Evolutionary conservation across 805 yeast species (phyloP), one percentile per base, ranked within the genome.

Genomic region (Candida ipomoeae): DNA sequence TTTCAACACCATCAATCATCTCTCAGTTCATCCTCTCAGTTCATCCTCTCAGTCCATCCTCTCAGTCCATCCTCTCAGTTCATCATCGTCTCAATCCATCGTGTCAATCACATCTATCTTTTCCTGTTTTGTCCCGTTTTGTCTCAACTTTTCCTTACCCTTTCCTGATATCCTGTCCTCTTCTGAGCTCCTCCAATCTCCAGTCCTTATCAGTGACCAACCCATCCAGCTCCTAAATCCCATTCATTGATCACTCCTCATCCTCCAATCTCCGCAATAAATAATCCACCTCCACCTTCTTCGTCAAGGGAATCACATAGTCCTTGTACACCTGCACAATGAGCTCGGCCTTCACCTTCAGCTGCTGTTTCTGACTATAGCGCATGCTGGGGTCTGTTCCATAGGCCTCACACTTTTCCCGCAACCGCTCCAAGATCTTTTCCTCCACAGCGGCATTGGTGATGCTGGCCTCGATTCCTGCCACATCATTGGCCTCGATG

Each of bases 231-330:
- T 8, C 10, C 17, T 4, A 15, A 15, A 15, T 17, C 38, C 18
- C 38, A 6, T 34, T 34, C 17, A n/a, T 15, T 1, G 29, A 32
- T 17, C 20, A 14, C 8, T 14, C 20, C 26, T 42, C 50, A 15
- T 53, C 56, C 41, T 53, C 56, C 20, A 53, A 47, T 66, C 99
- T 78, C 64, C 94, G 79, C 63, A 94, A 70, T 49, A 94, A 73
- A 63, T 94, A 94, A 52, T 92, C 97, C 21, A 94, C 87, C 71
- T 94, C 99, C 20, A 94, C 98, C 66, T 87, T 86, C 68, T 92
- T 94, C 6, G 99, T 94, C 64, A 94, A 74, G 8, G 98, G 98
- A 59, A 94, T 94, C 39, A 94, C 87, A 71, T 83, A 85, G 42
- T 89, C 90, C 66, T 85, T 83, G 73, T 92, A 94, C 55, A 94